phyloP scores from a whole-genome alignment of 2,329 filamentous ascomycete species.

The Colletotrichum acutatum region DNA sequence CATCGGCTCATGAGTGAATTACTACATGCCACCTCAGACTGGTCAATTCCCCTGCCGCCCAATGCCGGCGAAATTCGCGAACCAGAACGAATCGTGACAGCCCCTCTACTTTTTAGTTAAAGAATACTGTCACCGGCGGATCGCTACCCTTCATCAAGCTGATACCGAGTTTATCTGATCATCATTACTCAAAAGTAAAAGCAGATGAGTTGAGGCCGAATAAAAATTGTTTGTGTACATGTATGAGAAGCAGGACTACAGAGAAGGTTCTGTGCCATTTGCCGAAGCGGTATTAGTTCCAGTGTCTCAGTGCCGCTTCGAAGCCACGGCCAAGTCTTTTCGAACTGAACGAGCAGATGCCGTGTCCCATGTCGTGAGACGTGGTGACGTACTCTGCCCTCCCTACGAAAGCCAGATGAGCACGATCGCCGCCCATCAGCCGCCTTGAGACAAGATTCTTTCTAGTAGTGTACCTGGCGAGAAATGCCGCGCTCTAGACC shows the following conservation, averaged over 20 bases:
- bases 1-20: neutral
- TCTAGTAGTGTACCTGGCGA: neutral
- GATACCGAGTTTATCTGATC: no score
- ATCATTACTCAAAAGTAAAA: no score
- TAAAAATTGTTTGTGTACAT: no score
- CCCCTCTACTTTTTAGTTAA: no score
- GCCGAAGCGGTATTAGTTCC: neutral
- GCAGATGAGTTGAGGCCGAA: no score
- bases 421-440: neutral
- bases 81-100: neutral
- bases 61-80: neutral
- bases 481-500: neutral
- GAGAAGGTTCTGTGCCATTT: no score
- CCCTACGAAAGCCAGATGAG: neutral
- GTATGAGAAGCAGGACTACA: no score
- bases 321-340: neutral
- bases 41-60: neutral
- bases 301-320: neutral
- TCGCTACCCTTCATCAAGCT: no score
- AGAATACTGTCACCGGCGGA: no score
- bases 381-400: neutral
- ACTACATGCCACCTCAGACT: neutral
- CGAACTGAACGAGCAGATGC: neutral
- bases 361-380: neutral
- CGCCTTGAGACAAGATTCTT: neutral